Base-by-base conservation (phyloP, 176 grass and related monocot species). In the barley (Hordeum vulgare) region DNA sequence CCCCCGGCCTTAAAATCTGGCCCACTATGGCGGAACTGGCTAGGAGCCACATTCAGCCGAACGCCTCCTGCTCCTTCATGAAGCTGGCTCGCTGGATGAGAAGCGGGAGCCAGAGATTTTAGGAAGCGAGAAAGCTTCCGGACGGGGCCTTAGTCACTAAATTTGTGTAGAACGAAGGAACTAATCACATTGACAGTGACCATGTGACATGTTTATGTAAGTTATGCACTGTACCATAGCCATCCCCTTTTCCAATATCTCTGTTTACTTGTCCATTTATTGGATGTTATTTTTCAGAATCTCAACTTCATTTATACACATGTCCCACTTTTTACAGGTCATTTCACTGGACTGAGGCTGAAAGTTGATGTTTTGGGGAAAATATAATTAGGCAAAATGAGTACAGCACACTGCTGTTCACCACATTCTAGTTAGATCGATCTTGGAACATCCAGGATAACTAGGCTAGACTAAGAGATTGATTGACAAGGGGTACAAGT, bases 291-390 rank as follows among this genome's bases (percentile, higher is more conserved):
- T 23, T 9, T 68, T 54, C 35, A 71, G 24, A 40, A 68, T 66
- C 45, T 45, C 37, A 33, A 70, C 21, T 81, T 78, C 26, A 37
- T 81, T 25, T 81, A 69, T 23, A 81, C 66, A 9, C 64, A 81
- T 40, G 65, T 29, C 9, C 25, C 24, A 45, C 75, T 61, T 78
- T 59, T 61, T 61, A 77, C 57, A 68, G 17, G 47, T 54, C 66
- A 40, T 70, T 70, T 41, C 10, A 41, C 66, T 37, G 6, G 62
- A 39, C 45, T 54, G 15, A 81, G 56, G 23, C 23, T 57, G n/a
- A 56, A 68, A 56, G 28, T 53, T 56, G 29, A 37, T 81, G 33
- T 23, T 21, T 68, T 39, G 33, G 21, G 11, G 12, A 34, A 47
- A 80, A 56, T 37, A 10, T 13, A 24, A 70, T 40, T 70, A 53